These are phyloP conservation scores for Scedosporium apiospermum DNA, from an alignment of 2,329 filamentous ascomycete genomes.

Conservation along the genomic window DNA sequence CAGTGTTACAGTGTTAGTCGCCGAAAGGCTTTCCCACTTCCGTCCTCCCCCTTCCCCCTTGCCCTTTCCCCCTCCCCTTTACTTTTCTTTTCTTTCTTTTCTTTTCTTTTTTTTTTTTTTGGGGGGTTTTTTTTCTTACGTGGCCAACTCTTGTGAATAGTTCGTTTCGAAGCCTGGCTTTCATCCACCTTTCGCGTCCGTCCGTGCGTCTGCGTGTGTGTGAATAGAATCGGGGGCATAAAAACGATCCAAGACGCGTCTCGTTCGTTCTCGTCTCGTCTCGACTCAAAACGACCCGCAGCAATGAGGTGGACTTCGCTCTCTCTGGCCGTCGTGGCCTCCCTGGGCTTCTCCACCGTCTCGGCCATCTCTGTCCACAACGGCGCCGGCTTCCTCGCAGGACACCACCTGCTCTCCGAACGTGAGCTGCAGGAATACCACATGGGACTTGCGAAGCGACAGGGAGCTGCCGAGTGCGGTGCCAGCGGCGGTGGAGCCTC, in stretches of 20 bases:
- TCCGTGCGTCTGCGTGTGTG: neutral
- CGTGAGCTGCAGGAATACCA: conserved; percentile 1
- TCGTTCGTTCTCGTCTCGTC: neutral
- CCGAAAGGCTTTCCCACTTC: neutral
- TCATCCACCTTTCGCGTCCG: neutral
- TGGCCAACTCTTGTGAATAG: no score
- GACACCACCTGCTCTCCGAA: conserved; percentile 1
- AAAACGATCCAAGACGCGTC: neutral
- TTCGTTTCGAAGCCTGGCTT: neutral
- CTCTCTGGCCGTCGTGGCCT: conserved; percentile 5
- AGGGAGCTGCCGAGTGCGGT: conserved; percentile 1
- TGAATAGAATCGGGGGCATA: neutral
- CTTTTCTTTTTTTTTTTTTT: no score
- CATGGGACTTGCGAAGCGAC: neutral
- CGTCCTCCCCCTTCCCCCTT: neutral
- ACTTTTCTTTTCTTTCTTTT: no score
- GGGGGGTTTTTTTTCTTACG: no score
- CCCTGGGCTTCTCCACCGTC: neutral
- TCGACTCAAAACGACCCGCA: neutral
- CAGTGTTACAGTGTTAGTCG: neutral
- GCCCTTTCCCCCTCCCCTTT: neutral
- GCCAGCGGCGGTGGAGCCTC: neutral
- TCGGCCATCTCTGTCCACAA: conserved; percentile 2
- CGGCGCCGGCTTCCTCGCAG: neutral
- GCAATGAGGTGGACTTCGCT: conserved; percentile 5